Evolutionary conservation across 2,329 filamentous ascomycete genomes (phyloP), one percentile per base, ranked within the genome.

Genomic region (Fusarium austroafricanum): DNA sequence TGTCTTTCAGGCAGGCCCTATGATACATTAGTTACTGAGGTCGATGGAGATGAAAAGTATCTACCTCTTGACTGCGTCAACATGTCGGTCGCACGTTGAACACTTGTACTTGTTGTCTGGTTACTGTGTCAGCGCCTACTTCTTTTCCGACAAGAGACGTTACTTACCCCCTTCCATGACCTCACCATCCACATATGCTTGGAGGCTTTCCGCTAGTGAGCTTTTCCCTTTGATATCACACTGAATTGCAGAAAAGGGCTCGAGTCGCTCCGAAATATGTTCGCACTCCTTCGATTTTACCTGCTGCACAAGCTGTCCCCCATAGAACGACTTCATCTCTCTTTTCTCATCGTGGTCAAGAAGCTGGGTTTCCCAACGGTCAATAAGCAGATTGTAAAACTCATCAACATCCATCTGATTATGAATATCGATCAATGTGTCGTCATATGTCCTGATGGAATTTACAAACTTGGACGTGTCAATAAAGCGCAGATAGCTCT

Each of bases 331-430:
- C 49, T 92, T 88, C 68, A 99, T 91, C 21, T 80, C 81, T 67
- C 87, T 89, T 78, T 92, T 97, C 33, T 89, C 87, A n/a, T 89
- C 84, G 3, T 83, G 79, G 11, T 86, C 85, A 18, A 86, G 78
- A 68, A 98, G 88, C 73, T 97, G 93, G 10, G 88, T 87, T 76
- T 99, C 96, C 87, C 94, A 94, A 26, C 94, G 88, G 77, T 97
- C 94, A 72, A 98, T 96, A 0, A 99, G 85, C 6, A 97, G 85
- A 73, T 96, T 97, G 81, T 96, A 98, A 76, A 98, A 99, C 76
- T 97, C 94, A 71, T 98, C 96, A 7, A 97, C 96, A 76, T 99
- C 96, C 93, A 99, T 98, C 78, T 99, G 96, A 61, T 92, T 89
- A 56, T 90, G 89, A 26, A 96, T 90, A 77, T 98, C 94, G 66